A percentile compares a stretch with the other conserved stretches of the same genome.
Conservation (phyloP, 2,329 filamentous ascomycete species). For the Pseudogymnoascus sp. region DNA sequence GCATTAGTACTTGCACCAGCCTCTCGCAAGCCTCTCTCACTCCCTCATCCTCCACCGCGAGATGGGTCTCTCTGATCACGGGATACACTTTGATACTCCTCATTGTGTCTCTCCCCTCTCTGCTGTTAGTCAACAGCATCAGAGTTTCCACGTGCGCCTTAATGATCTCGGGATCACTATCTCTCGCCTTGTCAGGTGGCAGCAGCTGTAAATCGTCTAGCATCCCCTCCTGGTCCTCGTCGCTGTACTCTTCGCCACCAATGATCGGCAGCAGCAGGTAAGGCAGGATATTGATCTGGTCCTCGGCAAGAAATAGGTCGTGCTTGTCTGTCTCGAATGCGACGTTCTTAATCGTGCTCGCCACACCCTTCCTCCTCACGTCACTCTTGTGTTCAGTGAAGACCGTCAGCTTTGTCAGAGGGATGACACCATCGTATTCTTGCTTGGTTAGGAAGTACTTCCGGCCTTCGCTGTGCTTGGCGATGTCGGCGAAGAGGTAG, state of each 20-base stretch:
- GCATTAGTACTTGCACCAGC: constrained; percentile 59
- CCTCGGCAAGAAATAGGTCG: constrained; percentile 58
- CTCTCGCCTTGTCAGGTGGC: constrained; percentile 80
- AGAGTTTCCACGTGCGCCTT: constrained; percentile 86
- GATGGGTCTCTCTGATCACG: constrained; percentile 77
- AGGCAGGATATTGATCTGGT: constrained; percentile 71
- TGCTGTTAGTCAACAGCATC: constrained; percentile 71
- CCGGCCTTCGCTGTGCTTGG: constrained; percentile 68
- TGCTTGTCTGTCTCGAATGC: constrained; percentile 76
- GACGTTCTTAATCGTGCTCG: constrained; percentile 88
- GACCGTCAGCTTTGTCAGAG: constrained; percentile 83
- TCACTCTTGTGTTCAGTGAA: constrained; percentile 86
- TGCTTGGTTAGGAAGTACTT: constrained; percentile 67
- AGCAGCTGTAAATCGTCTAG: constrained; percentile 83
- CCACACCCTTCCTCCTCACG: constrained; percentile 86
- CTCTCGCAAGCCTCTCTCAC: constrained; percentile 82
- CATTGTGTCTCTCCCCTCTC: constrained; percentile 65
- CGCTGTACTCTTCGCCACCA: constrained; percentile 77
- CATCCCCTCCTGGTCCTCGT: constrained; percentile 81
- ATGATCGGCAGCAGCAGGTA: constrained; percentile 85
- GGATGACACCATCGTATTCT: constrained; percentile 74
- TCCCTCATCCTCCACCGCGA: constrained; percentile 66
- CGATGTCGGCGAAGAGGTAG: constrained; percentile 88
- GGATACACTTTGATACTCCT: constrained; percentile 77
- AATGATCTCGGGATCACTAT: constrained; percentile 67